A percentile compares a stretch with the other conserved stretches of the same genome.
Conservation (phyloP, 164 flowering plant species). For the Kalanchoe fedtschenkoi region DNA sequence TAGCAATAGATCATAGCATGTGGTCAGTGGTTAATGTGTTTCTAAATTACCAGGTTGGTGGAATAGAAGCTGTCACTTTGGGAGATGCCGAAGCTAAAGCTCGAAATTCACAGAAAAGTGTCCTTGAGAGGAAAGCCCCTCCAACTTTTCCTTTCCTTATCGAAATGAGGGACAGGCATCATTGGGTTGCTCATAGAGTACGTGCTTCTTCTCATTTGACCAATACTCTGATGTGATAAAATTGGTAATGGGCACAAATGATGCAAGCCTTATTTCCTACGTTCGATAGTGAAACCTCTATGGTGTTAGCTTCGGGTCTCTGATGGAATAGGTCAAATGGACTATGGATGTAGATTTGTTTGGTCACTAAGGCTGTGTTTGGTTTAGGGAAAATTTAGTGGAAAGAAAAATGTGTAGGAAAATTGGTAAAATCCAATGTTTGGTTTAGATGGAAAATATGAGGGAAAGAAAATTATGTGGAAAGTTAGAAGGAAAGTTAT, state of each 20-base stretch:
- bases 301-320: no score
- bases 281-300: neutral
- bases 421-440: no score
- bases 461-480: no score
- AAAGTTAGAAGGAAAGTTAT: no score
- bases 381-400: no score
- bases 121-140: slow-evolving; percentile 59
- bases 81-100: slow-evolving; percentile 65
- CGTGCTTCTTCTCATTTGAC: neutral
- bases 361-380: no score
- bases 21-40: slow-evolving; percentile 2
- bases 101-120: slow-evolving; percentile 50
- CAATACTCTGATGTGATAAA: neutral
- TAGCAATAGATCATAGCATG: no score
- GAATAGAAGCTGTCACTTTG: slow-evolving; percentile 51
- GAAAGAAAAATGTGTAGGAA: no score
- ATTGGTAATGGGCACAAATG: neutral
- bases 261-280: neutral
- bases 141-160: slow-evolving; percentile 67
- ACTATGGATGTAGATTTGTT: no score
- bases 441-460: no score
- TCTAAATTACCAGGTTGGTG: slow-evolving; percentile 40
- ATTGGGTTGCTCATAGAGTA: slow-evolving; percentile 69
- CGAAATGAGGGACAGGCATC: slow-evolving; percentile 64
- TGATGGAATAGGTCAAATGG: no score